Conservation (phyloP, 179 eudicot species). For the Patellifolia procumbens region DNA sequence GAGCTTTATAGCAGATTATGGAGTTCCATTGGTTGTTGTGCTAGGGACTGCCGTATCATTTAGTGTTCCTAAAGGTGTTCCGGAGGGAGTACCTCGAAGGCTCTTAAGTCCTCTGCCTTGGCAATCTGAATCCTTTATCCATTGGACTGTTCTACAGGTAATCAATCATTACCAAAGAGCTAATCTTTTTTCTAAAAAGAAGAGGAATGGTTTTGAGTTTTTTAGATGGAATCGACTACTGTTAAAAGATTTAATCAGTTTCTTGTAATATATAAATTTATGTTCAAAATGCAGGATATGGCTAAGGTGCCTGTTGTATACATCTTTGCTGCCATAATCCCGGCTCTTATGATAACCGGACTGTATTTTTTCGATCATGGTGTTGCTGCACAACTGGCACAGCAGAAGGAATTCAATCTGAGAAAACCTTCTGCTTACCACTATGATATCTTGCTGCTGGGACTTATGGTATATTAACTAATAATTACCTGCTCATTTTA, state of each 20-base stretch:
- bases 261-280: neutral
- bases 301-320: conserved; percentile 48
- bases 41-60: conserved; percentile 62
- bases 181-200: no score
- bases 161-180: neutral
- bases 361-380: conserved; percentile 66
- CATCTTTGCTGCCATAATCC: conserved; percentile 58
- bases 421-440: conserved; percentile 64
- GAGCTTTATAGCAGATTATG: conserved; percentile 59
- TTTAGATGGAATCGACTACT: neutral
- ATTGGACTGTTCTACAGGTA: conserved; percentile 61
- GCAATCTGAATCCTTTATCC: conserved; percentile 53
- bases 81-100: conserved; percentile 62
- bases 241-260: no score
- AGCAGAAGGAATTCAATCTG: conserved; percentile 67
- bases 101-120: conserved; percentile 64
- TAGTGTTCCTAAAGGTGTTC: conserved; percentile 43
- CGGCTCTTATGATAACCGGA: conserved; percentile 67
- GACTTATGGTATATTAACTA: conserved; percentile 45
- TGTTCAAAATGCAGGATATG: conserved; percentile 50
- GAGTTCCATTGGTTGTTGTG: conserved; percentile 65
- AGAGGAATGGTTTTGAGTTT: no score
- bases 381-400: conserved; percentile 69
- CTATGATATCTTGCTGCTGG: conserved; percentile 58
- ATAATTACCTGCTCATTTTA: neutral